Conservation (phyloP, 768 basidiomycete genomes). For the Serpula lacrymans region DNA sequence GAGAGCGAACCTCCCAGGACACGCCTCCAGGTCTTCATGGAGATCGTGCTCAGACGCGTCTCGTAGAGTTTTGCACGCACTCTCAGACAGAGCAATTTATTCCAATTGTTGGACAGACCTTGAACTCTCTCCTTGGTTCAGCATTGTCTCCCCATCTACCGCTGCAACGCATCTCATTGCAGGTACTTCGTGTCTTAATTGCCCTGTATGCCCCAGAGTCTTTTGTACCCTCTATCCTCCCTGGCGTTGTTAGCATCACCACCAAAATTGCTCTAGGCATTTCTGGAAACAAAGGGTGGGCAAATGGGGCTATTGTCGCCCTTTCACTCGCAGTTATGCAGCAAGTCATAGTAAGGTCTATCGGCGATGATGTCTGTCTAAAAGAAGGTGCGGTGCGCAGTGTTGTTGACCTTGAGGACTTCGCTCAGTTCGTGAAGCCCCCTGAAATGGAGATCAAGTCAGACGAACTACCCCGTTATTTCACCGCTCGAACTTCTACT, state of each 20-base stretch:
- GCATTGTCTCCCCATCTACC: slow-evolving; percentile 52
- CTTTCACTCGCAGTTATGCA: slow-evolving; percentile 57
- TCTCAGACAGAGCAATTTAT: slow-evolving; percentile 50
- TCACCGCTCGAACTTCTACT: slow-evolving; percentile 58
- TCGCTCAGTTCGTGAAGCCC: slow-evolving; percentile 35
- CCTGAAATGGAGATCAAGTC: slow-evolving; percentile 13
- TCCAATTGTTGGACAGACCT: slow-evolving; percentile 79
- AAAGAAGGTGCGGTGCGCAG: slow-evolving; percentile 54
- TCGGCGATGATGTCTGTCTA: slow-evolving; percentile 68
- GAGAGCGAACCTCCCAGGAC: slow-evolving; percentile 42
- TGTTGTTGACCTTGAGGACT: slow-evolving; percentile 61
- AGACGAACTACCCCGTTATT: slow-evolving; percentile 34
- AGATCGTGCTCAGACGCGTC: slow-evolving; percentile 16
- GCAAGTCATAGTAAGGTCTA: slow-evolving; percentile 47
- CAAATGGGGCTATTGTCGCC: slow-evolving; percentile 65
- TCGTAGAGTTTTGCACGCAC: slow-evolving; percentile 38
- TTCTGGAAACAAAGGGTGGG: slow-evolving; percentile 58
- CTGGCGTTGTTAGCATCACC: slow-evolving; percentile 79
- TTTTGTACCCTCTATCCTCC: slow-evolving; percentile 67
- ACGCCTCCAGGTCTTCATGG: slow-evolving; percentile 27
- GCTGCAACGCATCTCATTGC: slow-evolving; percentile 65
- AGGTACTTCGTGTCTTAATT: slow-evolving; percentile 53
- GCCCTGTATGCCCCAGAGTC: slow-evolving; percentile 44
- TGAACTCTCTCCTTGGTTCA: slow-evolving; percentile 66
- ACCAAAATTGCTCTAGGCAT: slow-evolving; percentile 64